Evolutionary conservation across 129 eudicot species (phyloP).

Genomic region (Helichrysum umbraculigerum): DNA sequence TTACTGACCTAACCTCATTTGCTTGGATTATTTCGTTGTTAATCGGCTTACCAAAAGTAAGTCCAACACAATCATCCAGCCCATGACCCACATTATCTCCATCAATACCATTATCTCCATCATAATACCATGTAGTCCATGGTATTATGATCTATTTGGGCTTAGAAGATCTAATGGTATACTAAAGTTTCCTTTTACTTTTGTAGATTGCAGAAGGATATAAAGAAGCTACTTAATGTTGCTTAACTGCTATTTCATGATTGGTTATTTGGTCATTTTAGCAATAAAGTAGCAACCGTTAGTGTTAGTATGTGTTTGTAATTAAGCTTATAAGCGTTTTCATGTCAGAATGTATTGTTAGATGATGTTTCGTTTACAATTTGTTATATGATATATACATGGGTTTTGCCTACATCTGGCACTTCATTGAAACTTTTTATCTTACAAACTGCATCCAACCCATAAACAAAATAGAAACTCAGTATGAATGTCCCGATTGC

Average conservation of each 20-base stretch:
- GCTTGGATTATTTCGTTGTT: too few relatives aligned
- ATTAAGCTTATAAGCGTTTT: slow-evolving; percentile 19
- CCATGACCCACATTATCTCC: too few relatives aligned
- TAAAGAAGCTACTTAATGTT: slow-evolving; percentile 61
- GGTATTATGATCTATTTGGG: background rate
- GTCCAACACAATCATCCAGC: too few relatives aligned
- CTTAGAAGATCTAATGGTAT: background rate
- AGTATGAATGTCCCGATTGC: too few relatives aligned
- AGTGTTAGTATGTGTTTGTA: slow-evolving; percentile 29
- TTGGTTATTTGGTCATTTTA: slow-evolving; percentile 16
- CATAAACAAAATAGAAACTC: too few relatives aligned
- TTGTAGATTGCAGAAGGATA: slow-evolving; percentile 66
- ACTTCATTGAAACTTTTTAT: background rate
- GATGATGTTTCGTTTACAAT: slow-evolving; percentile 18
- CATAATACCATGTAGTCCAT: too few relatives aligned
- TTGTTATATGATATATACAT: slow-evolving; percentile 2
- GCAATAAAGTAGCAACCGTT: slow-evolving; percentile 32
- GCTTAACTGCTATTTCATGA: slow-evolving; percentile 20
- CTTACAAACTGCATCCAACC: background rate
- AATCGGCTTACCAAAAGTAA: too few relatives aligned
- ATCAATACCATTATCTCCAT: too few relatives aligned
- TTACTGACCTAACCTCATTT: too few relatives aligned
- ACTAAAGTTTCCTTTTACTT: background rate
- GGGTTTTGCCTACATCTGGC: background rate
- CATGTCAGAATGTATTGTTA: slow-evolving; percentile 3